A percentile compares a stretch with the other conserved stretches of the same genome.
These are phyloP conservation scores for Symmetrospora coprosmae DNA, from an alignment of 768 basidiomycete genomes.

Conservation along the genomic window DNA sequence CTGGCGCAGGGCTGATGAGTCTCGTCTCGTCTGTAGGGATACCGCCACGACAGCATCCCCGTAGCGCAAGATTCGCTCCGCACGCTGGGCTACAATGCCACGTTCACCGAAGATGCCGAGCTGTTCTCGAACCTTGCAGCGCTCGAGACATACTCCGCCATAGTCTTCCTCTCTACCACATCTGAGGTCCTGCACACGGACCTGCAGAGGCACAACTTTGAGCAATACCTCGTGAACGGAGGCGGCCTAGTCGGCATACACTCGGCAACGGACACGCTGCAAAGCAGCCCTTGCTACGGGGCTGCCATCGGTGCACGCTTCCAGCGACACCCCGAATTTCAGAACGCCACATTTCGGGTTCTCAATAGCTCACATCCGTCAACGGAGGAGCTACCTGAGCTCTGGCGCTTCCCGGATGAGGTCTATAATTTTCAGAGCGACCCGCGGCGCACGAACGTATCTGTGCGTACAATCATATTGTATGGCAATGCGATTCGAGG, in stretches of 20 bases:
- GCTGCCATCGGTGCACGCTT: conserved; percentile 24
- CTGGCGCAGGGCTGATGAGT: no score
- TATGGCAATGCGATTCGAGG: neutral
- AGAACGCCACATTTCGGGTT: conserved; percentile 19
- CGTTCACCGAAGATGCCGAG: conserved; percentile 15
- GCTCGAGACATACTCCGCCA: conserved; percentile 20
- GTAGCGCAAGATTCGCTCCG: neutral
- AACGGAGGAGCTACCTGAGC: neutral
- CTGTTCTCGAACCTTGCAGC: conserved; percentile 2
- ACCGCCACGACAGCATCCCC: conserved; percentile 10
- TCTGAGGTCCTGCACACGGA: conserved; percentile 20
- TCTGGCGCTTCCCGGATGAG: conserved; percentile 23
- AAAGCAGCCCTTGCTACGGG: conserved; percentile 13
- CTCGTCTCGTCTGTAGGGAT: conserved; percentile 3
- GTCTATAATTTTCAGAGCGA: conserved; percentile 21
- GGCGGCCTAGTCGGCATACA: conserved; percentile 22
- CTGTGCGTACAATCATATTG: neutral
- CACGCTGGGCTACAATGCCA: conserved; percentile 11
- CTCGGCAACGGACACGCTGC: conserved; percentile 14
- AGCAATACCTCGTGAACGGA: conserved; percentile 5
- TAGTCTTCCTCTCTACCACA: conserved; percentile 7
- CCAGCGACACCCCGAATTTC: conserved; percentile 14
- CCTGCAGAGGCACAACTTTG: conserved; percentile 7
- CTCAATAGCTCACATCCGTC: conserved; percentile 16
- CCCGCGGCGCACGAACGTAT: conserved; percentile 13